A percentile compares a stretch with the other conserved stretches of the same genome.
Evolutionary conservation across 2,329 filamentous ascomycete genomes (phyloP).

Genomic region (Tympanopsis confertula): DNA sequence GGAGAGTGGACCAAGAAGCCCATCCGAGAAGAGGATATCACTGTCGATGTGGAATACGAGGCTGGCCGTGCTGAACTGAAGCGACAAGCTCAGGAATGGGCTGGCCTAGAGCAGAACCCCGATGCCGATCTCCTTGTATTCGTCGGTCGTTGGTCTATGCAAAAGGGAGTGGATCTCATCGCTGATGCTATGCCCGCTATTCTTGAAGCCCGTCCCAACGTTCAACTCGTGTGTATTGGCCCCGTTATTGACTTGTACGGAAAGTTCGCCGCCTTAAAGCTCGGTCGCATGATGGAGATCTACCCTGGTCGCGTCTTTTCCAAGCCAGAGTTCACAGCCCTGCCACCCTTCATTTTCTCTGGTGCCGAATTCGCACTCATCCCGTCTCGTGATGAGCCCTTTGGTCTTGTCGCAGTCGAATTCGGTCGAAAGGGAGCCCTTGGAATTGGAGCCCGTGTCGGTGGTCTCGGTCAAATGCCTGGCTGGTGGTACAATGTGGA

Average conservation of each 20-base stretch:
- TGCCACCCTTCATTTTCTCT: slow-evolving; percentile 56
- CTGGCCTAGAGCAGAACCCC: slow-evolving; percentile 46
- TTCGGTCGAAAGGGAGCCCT: slow-evolving; percentile 59
- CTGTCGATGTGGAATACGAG: slow-evolving; percentile 44
- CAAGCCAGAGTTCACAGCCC: slow-evolving; percentile 55
- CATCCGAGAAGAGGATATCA: slow-evolving; percentile 21
- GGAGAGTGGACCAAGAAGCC: slow-evolving; percentile 45
- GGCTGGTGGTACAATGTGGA: slow-evolving; percentile 64
- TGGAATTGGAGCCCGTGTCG: slow-evolving; percentile 54
- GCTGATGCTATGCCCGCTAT: slow-evolving; percentile 55
- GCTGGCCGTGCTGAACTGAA: slow-evolving; percentile 37
- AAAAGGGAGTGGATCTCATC: slow-evolving; percentile 58
- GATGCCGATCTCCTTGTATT: slow-evolving; percentile 57
- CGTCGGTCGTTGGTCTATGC: slow-evolving; percentile 58
- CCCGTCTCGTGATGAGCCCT: slow-evolving; percentile 58
- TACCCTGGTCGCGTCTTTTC: slow-evolving; percentile 56
- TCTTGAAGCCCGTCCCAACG: slow-evolving; percentile 44
- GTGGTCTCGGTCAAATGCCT: slow-evolving; percentile 59
- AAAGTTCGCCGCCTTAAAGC: slow-evolving; percentile 55
- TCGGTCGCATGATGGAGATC: slow-evolving; percentile 50
- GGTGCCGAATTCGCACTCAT: slow-evolving; percentile 62
- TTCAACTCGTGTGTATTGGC: slow-evolving; percentile 51
- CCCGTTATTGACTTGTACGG: slow-evolving; percentile 59
- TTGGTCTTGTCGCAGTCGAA: slow-evolving; percentile 57
- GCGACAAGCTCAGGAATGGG: slow-evolving; percentile 56